These are phyloP conservation scores for Pythium utonaiense DNA, from an alignment of 352 stramenopile genomes.

Conservation along the genomic window DNA sequence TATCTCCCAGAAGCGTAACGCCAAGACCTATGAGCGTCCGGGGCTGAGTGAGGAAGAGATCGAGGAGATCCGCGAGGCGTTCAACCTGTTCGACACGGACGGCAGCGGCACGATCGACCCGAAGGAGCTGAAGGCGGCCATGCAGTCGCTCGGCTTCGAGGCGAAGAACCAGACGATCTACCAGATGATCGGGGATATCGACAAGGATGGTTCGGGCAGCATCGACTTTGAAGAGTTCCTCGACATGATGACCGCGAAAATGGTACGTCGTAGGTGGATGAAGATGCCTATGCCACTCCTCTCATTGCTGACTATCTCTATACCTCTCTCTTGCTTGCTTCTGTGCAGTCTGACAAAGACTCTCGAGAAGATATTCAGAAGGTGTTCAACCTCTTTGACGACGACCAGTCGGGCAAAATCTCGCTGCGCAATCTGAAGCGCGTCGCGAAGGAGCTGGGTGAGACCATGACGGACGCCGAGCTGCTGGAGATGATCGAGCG, in stretches of 20 bases:
- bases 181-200: constrained; percentile 96
- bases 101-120: constrained; percentile 95
- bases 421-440: constrained; percentile 96
- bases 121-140: constrained; percentile 96
- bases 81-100: constrained; percentile 97
- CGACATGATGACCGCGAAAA: constrained; percentile 96
- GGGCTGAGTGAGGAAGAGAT: constrained; percentile 93
- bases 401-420: constrained; percentile 97
- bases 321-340: not conserved
- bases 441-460: constrained; percentile 97
- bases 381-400: constrained; percentile 97
- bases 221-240: constrained; percentile 98
- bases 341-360: constrained; percentile 91
- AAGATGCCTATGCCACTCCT: too few species aligned
- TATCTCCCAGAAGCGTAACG: constrained; percentile 80
- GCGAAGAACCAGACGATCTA: constrained; percentile 97
- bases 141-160: constrained; percentile 96
- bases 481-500: constrained; percentile 99
- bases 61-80: constrained; percentile 95
- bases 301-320: not conserved
- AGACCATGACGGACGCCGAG: constrained; percentile 99
- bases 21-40: constrained; percentile 89
- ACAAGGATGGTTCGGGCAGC: constrained; percentile 94
- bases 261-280: too few species aligned
- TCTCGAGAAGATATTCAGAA: constrained; percentile 95